Evolutionary conservation across 2,329 filamentous ascomycete genomes (phyloP).

Genomic region (Colletotrichum sidae): DNA sequence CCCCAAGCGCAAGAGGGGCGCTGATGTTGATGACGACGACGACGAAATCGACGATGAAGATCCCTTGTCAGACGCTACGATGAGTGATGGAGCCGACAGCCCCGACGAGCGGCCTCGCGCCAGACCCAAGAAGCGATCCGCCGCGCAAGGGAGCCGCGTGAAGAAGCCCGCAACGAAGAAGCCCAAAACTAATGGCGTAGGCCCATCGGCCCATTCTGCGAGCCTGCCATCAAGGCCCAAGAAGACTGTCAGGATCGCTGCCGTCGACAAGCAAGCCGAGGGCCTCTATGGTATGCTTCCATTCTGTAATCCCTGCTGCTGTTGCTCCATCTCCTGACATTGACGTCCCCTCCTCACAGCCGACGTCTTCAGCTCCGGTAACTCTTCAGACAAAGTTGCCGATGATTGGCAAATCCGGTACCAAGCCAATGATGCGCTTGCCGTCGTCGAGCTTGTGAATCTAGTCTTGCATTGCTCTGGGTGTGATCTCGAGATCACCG

Average conservation of each 20-base stretch:
- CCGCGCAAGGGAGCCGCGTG: conserved; percentile 54
- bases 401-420: conserved; percentile 71
- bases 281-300: conserved; percentile 65
- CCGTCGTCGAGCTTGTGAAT: conserved; percentile 73
- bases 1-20: conserved; percentile 69
- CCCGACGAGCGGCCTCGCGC: conserved; percentile 44
- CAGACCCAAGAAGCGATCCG: conserved; percentile 32
- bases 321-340: conserved; percentile 43
- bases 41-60: conserved; percentile 62
- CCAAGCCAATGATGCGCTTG: conserved; percentile 62
- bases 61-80: conserved; percentile 58
- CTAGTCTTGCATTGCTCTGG: conserved; percentile 79
- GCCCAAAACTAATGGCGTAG: conserved; percentile 69
- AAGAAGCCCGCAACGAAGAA: conserved; percentile 73
- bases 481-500: conserved; percentile 81
- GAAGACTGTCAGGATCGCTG: conserved; percentile 65
- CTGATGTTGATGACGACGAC: conserved; percentile 59
- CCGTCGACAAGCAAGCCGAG: conserved; percentile 59
- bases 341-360: conserved; percentile 52
- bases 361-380: conserved; percentile 72
- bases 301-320: conserved; percentile 31
- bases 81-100: conserved; percentile 61
- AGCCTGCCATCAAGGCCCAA: conserved; percentile 65
- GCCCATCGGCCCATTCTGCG: conserved; percentile 49
- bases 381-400: conserved; percentile 67